Base-by-base conservation (phyloP, 148 eudicot genomes). In the Chenopodium quinoa region DNA sequence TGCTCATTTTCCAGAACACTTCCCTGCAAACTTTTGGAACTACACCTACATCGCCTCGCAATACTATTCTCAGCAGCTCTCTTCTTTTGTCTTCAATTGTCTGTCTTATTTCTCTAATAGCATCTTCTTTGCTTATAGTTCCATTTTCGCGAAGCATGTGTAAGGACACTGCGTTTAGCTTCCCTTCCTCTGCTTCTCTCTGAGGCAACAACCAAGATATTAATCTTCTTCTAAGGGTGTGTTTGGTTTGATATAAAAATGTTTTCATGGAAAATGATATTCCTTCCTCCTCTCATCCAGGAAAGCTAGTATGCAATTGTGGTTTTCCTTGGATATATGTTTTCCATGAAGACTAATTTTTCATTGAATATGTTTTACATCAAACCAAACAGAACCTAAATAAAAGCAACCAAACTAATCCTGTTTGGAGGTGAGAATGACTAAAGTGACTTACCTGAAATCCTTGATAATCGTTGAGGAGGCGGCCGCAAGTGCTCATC, bases 401-500 rank as follows among this genome's bases (percentile, higher is more conserved):
- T 7, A 0, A 40, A 40, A 40, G 7, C 44, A 40, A 40, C 6
- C 44, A 40, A 40, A 40, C 44, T 40, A 56, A 12, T 56, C 54
- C 9, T 72, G 13, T n/a, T 14, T 8, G 72, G 25, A 62, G 25
- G 7, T 40, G 2, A 20, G 25, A 22, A 62, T 20, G 66, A 62
- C 66, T 4, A 8, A 25, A 62, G 9, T 62, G 9, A 62, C 66
- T 68, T 78, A 93, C 97, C 97, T 93, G 89, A 80, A 82, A 93
- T 82, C 89, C 83, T 54, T 81, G 89, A 82, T 88, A 77, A 73
- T 96, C 99, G 44, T 96, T 96, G 22, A 92, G 90, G 65, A 96
- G 91, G 69, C 97, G 98, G 25, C 99, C 99, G 23, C 87, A 88
- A 76, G 90, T 96, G 87, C 99, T 91, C 97, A 93, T 70, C 19